Evolutionary conservation across 371 early-diverging fungal species (phyloP), one percentile per base, ranked within the genome.

Genomic region (Circinella minor): DNA sequence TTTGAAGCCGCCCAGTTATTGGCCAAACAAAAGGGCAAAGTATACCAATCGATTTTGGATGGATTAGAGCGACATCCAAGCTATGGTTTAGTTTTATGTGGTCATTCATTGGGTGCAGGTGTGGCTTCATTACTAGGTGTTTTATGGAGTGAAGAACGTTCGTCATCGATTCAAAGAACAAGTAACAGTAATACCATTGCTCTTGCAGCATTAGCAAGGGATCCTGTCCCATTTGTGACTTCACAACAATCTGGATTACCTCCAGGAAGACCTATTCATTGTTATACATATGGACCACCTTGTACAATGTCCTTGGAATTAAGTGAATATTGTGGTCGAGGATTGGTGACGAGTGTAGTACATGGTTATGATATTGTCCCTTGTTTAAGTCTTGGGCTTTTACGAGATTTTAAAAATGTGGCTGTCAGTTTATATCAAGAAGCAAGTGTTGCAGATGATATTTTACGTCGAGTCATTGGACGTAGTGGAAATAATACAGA

Each of bases 61-160:
- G 94, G 93, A 0, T 72, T 94, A 51, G 78, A 81, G 18, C 68
- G 79, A 20, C 87, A 89, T 61, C 91, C 92, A 3, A 82, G 85
- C 34, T 94, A 93, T 71, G 93, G 93, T 0, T 81, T 94, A 37
- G 89, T 93, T 2, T 70, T 94, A 10, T 92, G 92, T 47, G 95
- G 95, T 0, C 95, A 95, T 70, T 91, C 91, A 3, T 73, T 95
- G 5, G 95, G 94, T 55, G 95, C 90, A 34, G 95, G 94, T 4
- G 94, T 94, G 4, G 92, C 91, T 0, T 78, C 89, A 3, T 67
- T 95, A 46, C 68, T 95, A 5, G 76, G 90, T 18, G 78, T 94
- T 6, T 71, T 95, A 13, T 94, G 94, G 95, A 77, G 87, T 66
- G 74, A 82, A 74, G 81, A 87, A 67, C 68, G 76, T 66, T 4